Evolutionary conservation across 2,329 filamentous ascomycete genomes (phyloP).

Genomic region (Shiraia sp.): DNA sequence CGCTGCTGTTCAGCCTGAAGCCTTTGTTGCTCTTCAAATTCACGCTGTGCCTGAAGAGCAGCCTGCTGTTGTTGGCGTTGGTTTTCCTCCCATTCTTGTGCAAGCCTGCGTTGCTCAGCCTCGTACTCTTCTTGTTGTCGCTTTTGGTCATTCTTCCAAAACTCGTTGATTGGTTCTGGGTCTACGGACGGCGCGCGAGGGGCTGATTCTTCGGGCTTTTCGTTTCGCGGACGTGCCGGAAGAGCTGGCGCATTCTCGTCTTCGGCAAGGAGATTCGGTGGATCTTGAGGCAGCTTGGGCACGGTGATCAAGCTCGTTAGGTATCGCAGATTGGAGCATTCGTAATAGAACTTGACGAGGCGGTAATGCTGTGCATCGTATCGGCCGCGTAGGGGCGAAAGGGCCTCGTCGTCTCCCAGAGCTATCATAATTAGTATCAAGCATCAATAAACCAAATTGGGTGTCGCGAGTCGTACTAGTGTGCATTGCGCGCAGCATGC

Average conservation of each 20-base stretch:
- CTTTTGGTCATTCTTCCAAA: slow-evolving; percentile 93
- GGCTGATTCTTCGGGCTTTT: slow-evolving; percentile 68
- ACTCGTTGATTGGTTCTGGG: slow-evolving; percentile 93
- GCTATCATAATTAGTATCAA: slow-evolving; percentile 52
- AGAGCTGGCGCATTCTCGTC: slow-evolving; percentile 80
- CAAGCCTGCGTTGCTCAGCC: slow-evolving; percentile 85
- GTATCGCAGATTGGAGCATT: slow-evolving; percentile 96
- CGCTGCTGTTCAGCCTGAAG: slow-evolving; percentile 85
- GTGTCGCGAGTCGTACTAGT: slow-evolving; percentile 64
- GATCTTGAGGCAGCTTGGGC: slow-evolving; percentile 91
- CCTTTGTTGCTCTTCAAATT: slow-evolving; percentile 97
- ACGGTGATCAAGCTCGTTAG: slow-evolving; percentile 95
- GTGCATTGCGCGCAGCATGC: slow-evolving; percentile 98
- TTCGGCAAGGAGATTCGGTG: slow-evolving; percentile 84
- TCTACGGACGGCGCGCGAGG: slow-evolving; percentile 72
- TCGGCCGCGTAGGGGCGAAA: slow-evolving; percentile 82
- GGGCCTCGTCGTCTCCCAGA: slow-evolving; percentile 89
- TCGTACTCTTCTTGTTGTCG: slow-evolving; percentile 94
- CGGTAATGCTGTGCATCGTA: slow-evolving; percentile 98
- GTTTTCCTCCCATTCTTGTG: slow-evolving; percentile 83
- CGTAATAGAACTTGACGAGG: slow-evolving; percentile 97
- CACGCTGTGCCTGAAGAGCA: slow-evolving; percentile 81
- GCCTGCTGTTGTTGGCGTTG: slow-evolving; percentile 80
- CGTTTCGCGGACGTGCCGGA: slow-evolving; percentile 70
- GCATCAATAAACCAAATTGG: not conserved